phyloP scores from a whole-genome alignment of 1,139 yeast genomes.

The Suhomyces anneliseae region DNA sequence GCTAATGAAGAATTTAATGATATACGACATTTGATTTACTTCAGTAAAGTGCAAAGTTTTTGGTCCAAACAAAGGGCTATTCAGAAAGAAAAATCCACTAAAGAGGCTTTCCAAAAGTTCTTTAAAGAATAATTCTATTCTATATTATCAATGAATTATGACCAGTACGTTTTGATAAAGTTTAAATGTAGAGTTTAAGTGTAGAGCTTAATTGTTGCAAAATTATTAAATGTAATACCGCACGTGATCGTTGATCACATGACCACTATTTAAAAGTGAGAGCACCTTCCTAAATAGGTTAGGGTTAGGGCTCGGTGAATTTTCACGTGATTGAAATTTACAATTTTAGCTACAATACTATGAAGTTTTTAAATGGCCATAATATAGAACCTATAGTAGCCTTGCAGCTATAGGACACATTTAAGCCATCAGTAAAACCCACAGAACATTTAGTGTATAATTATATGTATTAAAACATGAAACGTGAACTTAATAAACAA shows the following conservation, averaged over 20 bases:
- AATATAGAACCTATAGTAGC: not conserved
- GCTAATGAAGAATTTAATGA: slow-evolving; percentile 13
- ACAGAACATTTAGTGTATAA: slow-evolving; percentile 3
- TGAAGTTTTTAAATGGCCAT: not conserved
- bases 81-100: slow-evolving; percentile 17
- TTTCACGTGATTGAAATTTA: slow-evolving; percentile 12
- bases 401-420: not conserved
- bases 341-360: not conserved
- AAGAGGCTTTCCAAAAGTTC: slow-evolving; percentile 19
- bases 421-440: not conserved
- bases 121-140: slow-evolving; percentile 9
- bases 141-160: slow-evolving; percentile 6
- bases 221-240: not conserved
- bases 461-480: slow-evolving; percentile 15
- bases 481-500: slow-evolving; percentile 10
- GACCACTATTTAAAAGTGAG: not conserved
- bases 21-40: slow-evolving; percentile 16
- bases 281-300: slow-evolving; percentile 10
- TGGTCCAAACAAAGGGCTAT: slow-evolving; percentile 21
- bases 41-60: slow-evolving; percentile 21
- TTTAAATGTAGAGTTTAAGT: no score
- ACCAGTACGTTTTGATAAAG: not conserved
- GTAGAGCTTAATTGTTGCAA: not conserved
- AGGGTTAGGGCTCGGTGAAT: slow-evolving; percentile 16
- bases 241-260: not conserved